phyloP scores from a whole-genome alignment of 2,329 filamentous ascomycete genomes.

The Parastagonospora nodorum region DNA sequence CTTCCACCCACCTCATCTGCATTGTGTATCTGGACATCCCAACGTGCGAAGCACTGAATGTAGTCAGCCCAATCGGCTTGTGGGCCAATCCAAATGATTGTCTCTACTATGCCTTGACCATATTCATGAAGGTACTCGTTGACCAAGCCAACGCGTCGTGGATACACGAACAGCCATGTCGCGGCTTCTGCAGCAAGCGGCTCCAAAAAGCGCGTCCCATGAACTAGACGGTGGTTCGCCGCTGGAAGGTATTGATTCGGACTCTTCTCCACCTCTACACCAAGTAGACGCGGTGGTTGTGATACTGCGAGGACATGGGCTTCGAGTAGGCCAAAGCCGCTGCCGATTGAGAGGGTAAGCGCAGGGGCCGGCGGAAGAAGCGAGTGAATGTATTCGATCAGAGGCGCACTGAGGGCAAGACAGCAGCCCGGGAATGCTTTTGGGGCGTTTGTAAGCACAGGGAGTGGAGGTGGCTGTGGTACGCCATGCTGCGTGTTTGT shows the following conservation, averaged over 20 bases:
- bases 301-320: slow-evolving; percentile 40
- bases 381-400: slow-evolving; percentile 30
- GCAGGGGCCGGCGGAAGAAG: slow-evolving; percentile 30
- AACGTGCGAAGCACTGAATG: slow-evolving; percentile 27
- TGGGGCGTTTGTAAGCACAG: slow-evolving; percentile 24
- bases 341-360: slow-evolving; percentile 53
- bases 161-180: slow-evolving; percentile 61
- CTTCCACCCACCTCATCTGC: slow-evolving; percentile 37
- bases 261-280: slow-evolving; percentile 55
- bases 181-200: slow-evolving; percentile 48
- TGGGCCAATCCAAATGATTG: slow-evolving; percentile 52
- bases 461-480: slow-evolving; percentile 6
- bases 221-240: slow-evolving; percentile 50
- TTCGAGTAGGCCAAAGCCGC: slow-evolving; percentile 59
- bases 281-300: slow-evolving; percentile 43
- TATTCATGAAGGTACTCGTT: slow-evolving; percentile 50
- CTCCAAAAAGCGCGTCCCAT: slow-evolving; percentile 52
- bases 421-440: slow-evolving; percentile 41
- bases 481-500: slow-evolving; percentile 1
- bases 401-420: slow-evolving; percentile 39
- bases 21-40: slow-evolving; percentile 22
- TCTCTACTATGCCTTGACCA: slow-evolving; percentile 35
- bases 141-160: slow-evolving; percentile 54
- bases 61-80: slow-evolving; percentile 50
- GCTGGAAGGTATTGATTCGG: slow-evolving; percentile 53